Percentiles rank a stretch among this genome's conserved stretches.
Evolutionary conservation across 768 basidiomycete species (phyloP).

Genomic region (Suillus weaverae): DNA sequence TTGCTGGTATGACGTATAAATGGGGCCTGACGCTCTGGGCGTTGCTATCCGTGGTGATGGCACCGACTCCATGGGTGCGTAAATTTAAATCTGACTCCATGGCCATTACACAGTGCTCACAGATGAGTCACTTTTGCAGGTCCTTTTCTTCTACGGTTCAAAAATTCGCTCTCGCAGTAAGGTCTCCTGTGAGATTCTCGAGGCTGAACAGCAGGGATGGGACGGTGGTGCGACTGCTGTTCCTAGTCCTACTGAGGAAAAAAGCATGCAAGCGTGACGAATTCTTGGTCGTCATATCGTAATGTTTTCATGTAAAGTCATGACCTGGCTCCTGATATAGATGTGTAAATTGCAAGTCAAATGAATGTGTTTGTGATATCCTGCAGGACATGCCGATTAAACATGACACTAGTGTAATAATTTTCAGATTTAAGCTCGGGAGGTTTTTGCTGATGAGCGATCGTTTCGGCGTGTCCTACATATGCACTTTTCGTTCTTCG

Average conservation of each 20-base stretch:
- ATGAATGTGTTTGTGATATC: too few species aligned
- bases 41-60: conserved; percentile 42
- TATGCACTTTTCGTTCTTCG: too few species aligned
- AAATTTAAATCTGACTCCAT: background rate
- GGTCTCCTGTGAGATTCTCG: conserved; percentile 21
- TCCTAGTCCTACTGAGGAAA: background rate
- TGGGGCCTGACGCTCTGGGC: conserved; percentile 50
- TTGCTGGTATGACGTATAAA: conserved; percentile 44
- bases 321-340: background rate
- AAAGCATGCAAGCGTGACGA: background rate
- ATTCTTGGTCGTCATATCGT: background rate
- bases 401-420: too few species aligned
- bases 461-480: too few species aligned
- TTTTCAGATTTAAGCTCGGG: too few species aligned
- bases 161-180: conserved; percentile 32
- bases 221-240: background rate
- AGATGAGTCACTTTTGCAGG: too few species aligned
- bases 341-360: background rate
- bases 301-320: background rate
- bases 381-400: too few species aligned
- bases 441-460: too few species aligned
- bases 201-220: conserved; percentile 8
- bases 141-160: conserved; percentile 33
- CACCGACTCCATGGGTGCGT: conserved; percentile 45
- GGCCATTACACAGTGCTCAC: background rate